Conservation (phyloP, 345 rosid species). For the Zanthoxylum bungeanum region DNA sequence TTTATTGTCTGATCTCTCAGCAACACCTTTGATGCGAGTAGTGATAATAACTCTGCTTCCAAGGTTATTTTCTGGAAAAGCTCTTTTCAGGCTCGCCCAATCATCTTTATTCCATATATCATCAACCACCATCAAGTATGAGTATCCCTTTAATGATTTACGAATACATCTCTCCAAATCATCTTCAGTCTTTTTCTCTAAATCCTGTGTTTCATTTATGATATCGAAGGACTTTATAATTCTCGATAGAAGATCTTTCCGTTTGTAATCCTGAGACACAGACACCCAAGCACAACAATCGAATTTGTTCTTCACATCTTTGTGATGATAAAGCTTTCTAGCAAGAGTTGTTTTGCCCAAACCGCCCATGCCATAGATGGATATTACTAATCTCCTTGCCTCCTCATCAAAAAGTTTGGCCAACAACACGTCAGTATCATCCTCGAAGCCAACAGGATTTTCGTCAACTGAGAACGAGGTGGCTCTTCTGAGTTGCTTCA, state of each 20-base stretch:
- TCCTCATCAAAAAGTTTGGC: constrained; percentile 8
- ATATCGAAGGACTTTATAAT: neutral
- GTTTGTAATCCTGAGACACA: constrained; percentile 23
- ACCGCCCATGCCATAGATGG: constrained; percentile 27
- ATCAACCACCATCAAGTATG: constrained; percentile 28
- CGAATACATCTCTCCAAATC: constrained; percentile 13
- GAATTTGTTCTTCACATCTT: neutral
- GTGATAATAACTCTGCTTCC: constrained; percentile 30
- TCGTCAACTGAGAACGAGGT: neutral
- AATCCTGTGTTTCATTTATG: neutral
- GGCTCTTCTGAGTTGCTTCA: neutral
- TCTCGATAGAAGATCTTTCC: constrained; percentile 12
- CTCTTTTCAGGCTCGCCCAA: constrained; percentile 17
- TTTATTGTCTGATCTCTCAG: constrained; percentile 14
- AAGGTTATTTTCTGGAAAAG: constrained; percentile 13
- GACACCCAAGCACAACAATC: no score
- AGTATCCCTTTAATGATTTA: constrained; percentile 3
- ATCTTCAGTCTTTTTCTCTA: neutral
- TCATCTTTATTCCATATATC: constrained; percentile 22
- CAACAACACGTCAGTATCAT: constrained; percentile 1
- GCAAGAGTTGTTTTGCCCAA: constrained; percentile 28
- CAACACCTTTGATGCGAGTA: constrained; percentile 15
- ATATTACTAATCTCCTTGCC: neutral
- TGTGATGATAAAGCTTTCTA: constrained; percentile 15
- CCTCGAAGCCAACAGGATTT: constrained; percentile 18